Evolutionary conservation across 495 filamentous ascomycete genomes (phyloP), one percentile per base, ranked within the genome.

Genomic region (Terfezia boudieri): DNA sequence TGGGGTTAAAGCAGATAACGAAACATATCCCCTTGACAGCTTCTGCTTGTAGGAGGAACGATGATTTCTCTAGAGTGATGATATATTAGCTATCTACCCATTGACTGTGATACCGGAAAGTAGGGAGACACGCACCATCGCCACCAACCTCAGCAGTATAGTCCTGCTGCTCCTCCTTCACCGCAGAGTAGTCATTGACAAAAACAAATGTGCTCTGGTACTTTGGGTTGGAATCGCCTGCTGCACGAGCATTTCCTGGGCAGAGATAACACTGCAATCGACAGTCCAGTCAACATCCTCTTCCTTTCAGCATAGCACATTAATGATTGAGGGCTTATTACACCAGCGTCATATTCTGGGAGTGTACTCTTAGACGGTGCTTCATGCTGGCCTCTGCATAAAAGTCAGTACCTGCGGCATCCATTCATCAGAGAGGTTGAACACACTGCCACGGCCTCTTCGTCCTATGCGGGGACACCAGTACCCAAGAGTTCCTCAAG

Each of bases 381-480:
- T 70, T 99, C 90, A 69, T 96, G 84, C 59, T 87, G 82, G 55
- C 90, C 90, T 74, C 88, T 95, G 50, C 4, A 38, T 9, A 16
- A 38, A 49, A 32, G 26, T 32, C 26, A 32, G 26, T 32, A 32
- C 26, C 26, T 4, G 26, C 26, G 26, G 2, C 26, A 32, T 32
- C 26, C 7, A 32, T 32, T 32, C 26, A 32, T 32, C 1, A 7
- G 26, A 32, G 26, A 32, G 26, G 7, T 32, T 32, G 7, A 32
- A 76, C 86, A 77, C 71, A 95, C 90, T 95, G 90, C 90, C 90
- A 99, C 60, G 90, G 90, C 55, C 90, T 76, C 75, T 95, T 94
- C 56, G 86, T 94, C 53, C 90, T 73, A 67, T 99, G 90, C 43
- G 90, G 90, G 9, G 90, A 95, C 14, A 96, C 90, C 12, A 99